These are phyloP conservation scores for Suillus occidentalis DNA, from an alignment of 768 basidiomycete species.

Conservation along the genomic window DNA sequence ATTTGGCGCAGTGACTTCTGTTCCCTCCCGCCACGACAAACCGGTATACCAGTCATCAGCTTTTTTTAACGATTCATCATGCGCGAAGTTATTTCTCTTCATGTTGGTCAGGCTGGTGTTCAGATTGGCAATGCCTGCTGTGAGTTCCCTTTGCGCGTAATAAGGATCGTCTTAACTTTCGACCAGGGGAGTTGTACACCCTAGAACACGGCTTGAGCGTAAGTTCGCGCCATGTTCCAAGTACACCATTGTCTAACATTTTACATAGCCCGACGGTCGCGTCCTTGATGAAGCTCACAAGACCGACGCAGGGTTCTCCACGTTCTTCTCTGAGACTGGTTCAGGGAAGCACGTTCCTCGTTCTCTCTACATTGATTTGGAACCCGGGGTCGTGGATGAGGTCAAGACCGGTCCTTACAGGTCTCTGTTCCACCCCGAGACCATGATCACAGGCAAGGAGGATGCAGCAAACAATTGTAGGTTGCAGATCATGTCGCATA, in stretches of 20 bases:
- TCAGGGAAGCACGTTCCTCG: conserved; percentile 95
- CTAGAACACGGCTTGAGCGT: conserved; percentile 96
- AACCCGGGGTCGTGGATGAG: conserved; percentile 94
- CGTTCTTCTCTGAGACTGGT: conserved; percentile 96
- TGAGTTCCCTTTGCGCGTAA: conserved; percentile 40
- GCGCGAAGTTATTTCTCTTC: conserved; percentile 95
- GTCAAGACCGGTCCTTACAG: conserved; percentile 91
- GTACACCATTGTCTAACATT: not conserved
- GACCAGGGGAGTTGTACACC: conserved; percentile 93
- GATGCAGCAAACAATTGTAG: conserved; percentile 99
- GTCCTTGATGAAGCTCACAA: conserved; percentile 61
- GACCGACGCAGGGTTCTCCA: conserved; percentile 88
- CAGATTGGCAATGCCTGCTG: conserved; percentile 97
- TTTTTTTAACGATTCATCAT: conserved; percentile 39
- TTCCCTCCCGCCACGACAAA: conserved; percentile 18
- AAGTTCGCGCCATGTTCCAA: conserved; percentile 31
- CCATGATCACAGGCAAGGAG: conserved; percentile 96
- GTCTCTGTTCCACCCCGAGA: conserved; percentile 96
- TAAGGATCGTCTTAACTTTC: conserved; percentile 17
- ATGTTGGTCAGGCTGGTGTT: conserved; percentile 96
- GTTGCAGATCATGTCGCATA: conserved; percentile 24
- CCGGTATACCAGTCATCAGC: conserved; percentile 7
- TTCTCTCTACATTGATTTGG: conserved; percentile 94
- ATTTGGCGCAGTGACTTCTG: conserved; percentile 10
- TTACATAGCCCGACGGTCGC: conserved; percentile 84